phyloP scores from a whole-genome alignment of 257 asterid genomes.

The Forsythia viridissima region DNA sequence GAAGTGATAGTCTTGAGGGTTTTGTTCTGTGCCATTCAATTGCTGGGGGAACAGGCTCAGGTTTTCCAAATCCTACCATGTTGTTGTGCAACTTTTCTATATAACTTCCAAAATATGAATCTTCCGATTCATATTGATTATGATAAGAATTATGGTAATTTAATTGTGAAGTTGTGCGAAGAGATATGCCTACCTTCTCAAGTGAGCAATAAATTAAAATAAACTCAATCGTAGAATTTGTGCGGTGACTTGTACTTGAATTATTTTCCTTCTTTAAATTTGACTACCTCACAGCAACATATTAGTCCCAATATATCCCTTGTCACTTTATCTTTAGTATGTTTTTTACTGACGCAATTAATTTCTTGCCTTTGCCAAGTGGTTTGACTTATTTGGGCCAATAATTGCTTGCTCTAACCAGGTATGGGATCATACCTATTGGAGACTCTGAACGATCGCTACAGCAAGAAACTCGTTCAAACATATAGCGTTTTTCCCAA shows the following conservation, averaged over 20 bases:
- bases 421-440: constrained; percentile 98
- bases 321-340: constrained; percentile 4
- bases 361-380: constrained; percentile 8
- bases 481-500: constrained; percentile 99
- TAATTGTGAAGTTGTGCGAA: not conserved
- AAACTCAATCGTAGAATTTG: not conserved
- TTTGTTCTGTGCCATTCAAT: constrained; percentile 98
- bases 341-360: constrained; percentile 2
- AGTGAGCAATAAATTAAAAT: not conserved
- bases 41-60: constrained; percentile 99
- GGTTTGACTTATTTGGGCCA: constrained; percentile 16
- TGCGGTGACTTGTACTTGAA: not conserved
- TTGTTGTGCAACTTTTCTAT: constrained; percentile 8
- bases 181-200: not conserved
- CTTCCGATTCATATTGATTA: not conserved
- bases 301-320: not conserved
- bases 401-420: constrained; percentile 34
- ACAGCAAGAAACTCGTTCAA: constrained; percentile 98
- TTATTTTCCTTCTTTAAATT: not conserved
- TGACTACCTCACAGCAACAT: constrained; percentile 17
- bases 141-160: not conserved
- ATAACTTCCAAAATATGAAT: constrained; percentile 7
- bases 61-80: constrained; percentile 34
- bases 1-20: constrained; percentile 99
- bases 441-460: constrained; percentile 96